A percentile compares a stretch with the other conserved stretches of the same genome.
Evolutionary conservation across 192 early-diverging fungal species (phyloP).

Genomic region (Podila epicladia): DNA sequence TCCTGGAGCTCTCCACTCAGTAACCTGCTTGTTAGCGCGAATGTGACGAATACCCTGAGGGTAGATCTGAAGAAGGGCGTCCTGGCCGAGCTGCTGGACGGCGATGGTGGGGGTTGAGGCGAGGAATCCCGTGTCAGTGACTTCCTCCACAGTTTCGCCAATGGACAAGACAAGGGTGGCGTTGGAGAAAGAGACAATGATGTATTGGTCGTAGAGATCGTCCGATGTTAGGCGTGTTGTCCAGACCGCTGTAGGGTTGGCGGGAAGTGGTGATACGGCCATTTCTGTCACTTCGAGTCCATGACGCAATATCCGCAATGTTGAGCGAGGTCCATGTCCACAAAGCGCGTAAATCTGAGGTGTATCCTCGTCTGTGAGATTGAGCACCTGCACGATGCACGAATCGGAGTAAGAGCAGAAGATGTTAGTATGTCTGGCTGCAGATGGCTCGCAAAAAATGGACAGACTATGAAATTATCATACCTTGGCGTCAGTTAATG

Average conservation of each 20-base stretch:
- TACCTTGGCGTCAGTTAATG: constrained; percentile 84
- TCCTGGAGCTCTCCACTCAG: constrained; percentile 92
- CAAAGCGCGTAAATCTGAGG: constrained; percentile 94
- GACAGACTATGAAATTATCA: too few relatives aligned
- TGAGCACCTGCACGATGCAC: constrained; percentile 72
- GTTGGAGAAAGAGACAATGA: constrained; percentile 93
- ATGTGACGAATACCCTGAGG: constrained; percentile 93
- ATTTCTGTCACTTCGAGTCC: constrained; percentile 94
- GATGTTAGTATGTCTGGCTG: neutral
- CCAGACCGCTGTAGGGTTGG: constrained; percentile 94
- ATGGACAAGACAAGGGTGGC: constrained; percentile 93
- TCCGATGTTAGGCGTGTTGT: constrained; percentile 60
- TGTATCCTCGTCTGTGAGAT: constrained; percentile 89
- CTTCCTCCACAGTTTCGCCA: constrained; percentile 93
- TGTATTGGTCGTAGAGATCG: constrained; percentile 76
- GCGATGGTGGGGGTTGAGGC: constrained; percentile 85
- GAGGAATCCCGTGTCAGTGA: constrained; percentile 90
- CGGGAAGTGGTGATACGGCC: constrained; percentile 92
- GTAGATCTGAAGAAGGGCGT: constrained; percentile 87
- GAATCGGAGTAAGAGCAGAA: neutral
- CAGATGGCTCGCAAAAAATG: neutral
- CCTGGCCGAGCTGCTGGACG: constrained; percentile 86
- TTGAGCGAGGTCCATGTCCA: constrained; percentile 81
- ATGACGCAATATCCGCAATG: constrained; percentile 91
- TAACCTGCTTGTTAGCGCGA: constrained; percentile 84